phyloP scores from a whole-genome alignment of 164 flowering plant species.

The Chimonanthus salicifolius region DNA sequence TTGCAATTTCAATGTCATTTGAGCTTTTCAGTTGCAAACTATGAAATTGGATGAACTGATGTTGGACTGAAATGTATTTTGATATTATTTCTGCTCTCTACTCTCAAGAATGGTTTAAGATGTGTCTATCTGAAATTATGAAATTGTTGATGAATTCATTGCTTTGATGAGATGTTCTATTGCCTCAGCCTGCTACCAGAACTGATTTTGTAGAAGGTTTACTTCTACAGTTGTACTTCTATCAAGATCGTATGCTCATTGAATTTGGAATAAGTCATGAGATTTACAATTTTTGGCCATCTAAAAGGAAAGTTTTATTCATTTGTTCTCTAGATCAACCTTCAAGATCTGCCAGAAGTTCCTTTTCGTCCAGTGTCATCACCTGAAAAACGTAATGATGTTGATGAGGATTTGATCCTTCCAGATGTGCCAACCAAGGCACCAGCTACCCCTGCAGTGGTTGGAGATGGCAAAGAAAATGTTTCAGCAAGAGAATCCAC shows the following conservation, averaged over 20 bases:
- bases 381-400: slow-evolving; percentile 18
- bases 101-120: not conserved
- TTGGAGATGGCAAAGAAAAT: slow-evolving; percentile 22
- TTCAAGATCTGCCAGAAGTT: slow-evolving; percentile 72
- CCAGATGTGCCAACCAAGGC: slow-evolving; percentile 89
- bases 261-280: not conserved
- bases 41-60: not conserved
- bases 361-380: slow-evolving; percentile 51
- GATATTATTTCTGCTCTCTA: too few relatives aligned
- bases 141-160: not conserved
- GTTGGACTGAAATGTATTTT: not conserved
- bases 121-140: not conserved
- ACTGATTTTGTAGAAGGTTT: not conserved
- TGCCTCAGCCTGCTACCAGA: not conserved
- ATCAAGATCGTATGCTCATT: not conserved
- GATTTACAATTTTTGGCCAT: not conserved
- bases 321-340: slow-evolving; percentile 39
- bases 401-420: slow-evolving; percentile 44
- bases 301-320: not conserved
- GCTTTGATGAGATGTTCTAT: not conserved
- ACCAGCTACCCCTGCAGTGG: slow-evolving; percentile 34
- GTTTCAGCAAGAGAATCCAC: slow-evolving; percentile 23
- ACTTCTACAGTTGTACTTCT: not conserved
- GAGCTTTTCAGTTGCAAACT: not conserved
- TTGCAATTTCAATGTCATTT: not conserved